A percentile compares a stretch with the other conserved stretches of the same genome.
Evolutionary conservation across 2,329 filamentous ascomycete species (phyloP).

Genomic region (Colletotrichum sidae): DNA sequence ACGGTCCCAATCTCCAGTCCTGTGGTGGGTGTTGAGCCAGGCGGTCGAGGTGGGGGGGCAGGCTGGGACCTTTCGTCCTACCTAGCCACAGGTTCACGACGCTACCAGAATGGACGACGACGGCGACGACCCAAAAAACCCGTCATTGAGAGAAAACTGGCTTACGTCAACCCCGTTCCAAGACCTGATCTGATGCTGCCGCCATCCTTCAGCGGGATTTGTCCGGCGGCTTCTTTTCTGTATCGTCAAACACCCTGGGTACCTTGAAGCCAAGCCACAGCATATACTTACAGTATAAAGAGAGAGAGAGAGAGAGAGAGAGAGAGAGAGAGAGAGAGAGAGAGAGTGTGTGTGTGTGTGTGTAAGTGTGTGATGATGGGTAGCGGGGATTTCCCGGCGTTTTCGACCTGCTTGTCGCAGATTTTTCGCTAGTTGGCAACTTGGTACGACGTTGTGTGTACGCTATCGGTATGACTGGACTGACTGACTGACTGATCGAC

Average conservation of each 20-base stretch:
- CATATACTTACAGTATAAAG: not conserved
- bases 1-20: conserved; percentile 28
- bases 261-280: conserved; percentile 11
- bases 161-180: conserved; percentile 1
- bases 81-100: conserved; percentile 18
- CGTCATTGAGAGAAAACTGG: conserved; percentile 1
- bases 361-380: not conserved
- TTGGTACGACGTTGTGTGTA: not conserved
- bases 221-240: not conserved
- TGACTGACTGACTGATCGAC: not conserved
- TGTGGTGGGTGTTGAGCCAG: not conserved
- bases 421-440: not conserved
- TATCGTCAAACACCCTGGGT: too few species aligned
- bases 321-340: too few species aligned
- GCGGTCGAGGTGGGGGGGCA: not conserved
- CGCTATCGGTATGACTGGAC: not conserved
- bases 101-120: not conserved
- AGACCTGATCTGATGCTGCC: conserved; percentile 7
- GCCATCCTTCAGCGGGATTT: conserved; percentile 25
- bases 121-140: conserved; percentile 1
- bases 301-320: not conserved
- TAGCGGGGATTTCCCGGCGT: not conserved
- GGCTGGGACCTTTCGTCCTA: not conserved
- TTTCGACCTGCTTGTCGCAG: conserved; percentile 6
- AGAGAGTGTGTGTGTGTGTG: not conserved